These are phyloP conservation scores for Penicillium robsamsonii DNA, from an alignment of 495 filamentous ascomycete genomes.

Conservation along the genomic window DNA sequence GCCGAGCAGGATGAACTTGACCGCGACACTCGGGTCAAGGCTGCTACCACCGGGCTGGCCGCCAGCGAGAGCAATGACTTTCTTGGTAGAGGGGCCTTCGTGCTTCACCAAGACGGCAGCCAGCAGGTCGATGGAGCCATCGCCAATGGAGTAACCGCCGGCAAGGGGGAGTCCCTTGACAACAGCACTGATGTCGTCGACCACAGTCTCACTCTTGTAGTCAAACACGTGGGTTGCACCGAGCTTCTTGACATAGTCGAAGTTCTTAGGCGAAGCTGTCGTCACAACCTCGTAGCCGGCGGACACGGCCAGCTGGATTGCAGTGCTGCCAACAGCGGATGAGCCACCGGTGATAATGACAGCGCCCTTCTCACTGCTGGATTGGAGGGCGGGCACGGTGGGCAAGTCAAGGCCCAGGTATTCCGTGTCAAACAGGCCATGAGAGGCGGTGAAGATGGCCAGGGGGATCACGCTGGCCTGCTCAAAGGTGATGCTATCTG, in stretches of 20 bases:
- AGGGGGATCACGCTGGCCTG: constrained; percentile 20
- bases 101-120: neutral
- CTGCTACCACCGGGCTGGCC: neutral
- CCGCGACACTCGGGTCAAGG: neutral
- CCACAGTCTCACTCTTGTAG: constrained; percentile 44
- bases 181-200: constrained; percentile 22
- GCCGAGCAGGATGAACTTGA: neutral
- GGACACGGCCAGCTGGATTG: constrained; percentile 57
- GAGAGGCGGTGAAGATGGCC: neutral
- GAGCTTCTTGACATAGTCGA: constrained; percentile 47
- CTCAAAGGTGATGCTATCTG: constrained; percentile 32
- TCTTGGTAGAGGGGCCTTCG: neutral
- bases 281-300: constrained; percentile 57
- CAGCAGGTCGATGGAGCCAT: neutral
- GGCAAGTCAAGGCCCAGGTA: neutral
- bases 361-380: neutral
- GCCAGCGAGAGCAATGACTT: neutral
- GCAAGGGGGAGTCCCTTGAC: constrained; percentile 7
- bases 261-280: constrained; percentile 53
- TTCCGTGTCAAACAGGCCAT: neutral
- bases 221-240: constrained; percentile 60
- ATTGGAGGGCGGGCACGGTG: neutral
- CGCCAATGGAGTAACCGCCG: neutral
- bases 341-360: neutral
- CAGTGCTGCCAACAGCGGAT: constrained; percentile 49